Evolutionary conservation across 192 early-diverging fungal species (phyloP), one percentile per base, ranked within the genome.

Genomic region (Backusella liffmaniae): DNA sequence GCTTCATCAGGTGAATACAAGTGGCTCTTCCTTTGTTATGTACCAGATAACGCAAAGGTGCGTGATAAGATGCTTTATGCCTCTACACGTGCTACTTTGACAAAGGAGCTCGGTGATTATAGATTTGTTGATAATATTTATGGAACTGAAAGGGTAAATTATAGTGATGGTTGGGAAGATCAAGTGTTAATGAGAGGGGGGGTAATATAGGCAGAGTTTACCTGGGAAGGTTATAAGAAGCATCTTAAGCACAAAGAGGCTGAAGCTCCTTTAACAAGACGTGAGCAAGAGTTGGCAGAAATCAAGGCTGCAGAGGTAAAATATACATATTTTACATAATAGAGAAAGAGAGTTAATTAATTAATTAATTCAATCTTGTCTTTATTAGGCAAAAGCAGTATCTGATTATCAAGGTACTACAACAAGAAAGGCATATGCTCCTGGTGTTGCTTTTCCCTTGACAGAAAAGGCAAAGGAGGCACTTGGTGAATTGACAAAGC

Each of bases 61-160:
- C 87, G 96, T 29, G 92, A 95, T 69, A 98, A 98, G 82, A 99
- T 97, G 96, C 85, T 99, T 41, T 96, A 97, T 76, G 96, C 97
- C 12, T 90, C 96, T 6, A 91, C 94, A 26, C 90, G 93, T 70
- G 91, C 93, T 9, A 90, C 94, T 6, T 80, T 97, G 68, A 84
- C 87, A 18, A 94, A 92, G 81, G 88, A 92, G 2, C 84, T 97
- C 36, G 97, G 97, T 21, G 93, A 94, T 36, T 86, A 89, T 51
- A 86, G 88, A 32, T 96, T 97, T 83, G 88, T 87, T 8, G 95
- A 99, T 77, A 88, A 85, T 16, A 85, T 99, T 73, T 95, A 94
- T 83, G 96, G 92, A 26, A 94, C 94, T 34, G 84, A 82, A 66
- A 75, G 70, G 80, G 91, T 91, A 84, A 68, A 77, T 75, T 13